phyloP scores from a whole-genome alignment of 306 rosid species.

The Hylodesmum podocarpum region DNA sequence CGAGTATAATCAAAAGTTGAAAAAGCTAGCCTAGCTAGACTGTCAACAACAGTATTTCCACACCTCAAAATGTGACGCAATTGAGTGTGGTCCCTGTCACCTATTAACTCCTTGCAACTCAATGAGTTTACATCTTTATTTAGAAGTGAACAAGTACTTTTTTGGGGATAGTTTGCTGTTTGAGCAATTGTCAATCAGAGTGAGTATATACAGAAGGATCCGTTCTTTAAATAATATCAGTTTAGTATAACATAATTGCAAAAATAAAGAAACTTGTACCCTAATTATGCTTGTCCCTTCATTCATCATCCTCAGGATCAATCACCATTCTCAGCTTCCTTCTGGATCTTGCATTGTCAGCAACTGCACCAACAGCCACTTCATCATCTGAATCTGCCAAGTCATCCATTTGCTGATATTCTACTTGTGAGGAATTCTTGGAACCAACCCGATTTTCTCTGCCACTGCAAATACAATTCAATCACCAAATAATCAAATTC shows the following conservation, averaged over 20 bases:
- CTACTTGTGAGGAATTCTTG: constrained; percentile 30
- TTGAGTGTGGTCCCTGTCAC: too few relatives aligned
- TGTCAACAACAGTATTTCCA: too few relatives aligned
- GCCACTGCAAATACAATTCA: constrained; percentile 33
- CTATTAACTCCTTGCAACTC: too few relatives aligned
- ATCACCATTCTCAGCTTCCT: constrained; percentile 83
- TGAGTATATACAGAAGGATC: background rate
- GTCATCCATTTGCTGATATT: constrained; percentile 42
- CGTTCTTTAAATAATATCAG: background rate
- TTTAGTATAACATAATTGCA: background rate
- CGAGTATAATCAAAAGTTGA: too few relatives aligned
- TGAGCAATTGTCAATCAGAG: background rate
- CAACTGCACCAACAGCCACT: constrained; percentile 27
- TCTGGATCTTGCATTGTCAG: constrained; percentile 47
- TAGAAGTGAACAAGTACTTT: background rate
- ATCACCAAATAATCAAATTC: constrained; percentile 24
- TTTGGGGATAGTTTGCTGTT: background rate
- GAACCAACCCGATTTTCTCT: constrained; percentile 25
- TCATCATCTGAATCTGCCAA: constrained; percentile 81
- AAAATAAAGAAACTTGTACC: constrained; percentile 4
- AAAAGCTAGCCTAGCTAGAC: too few relatives aligned
- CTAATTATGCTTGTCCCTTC: constrained; percentile 35
- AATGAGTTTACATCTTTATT: background rate
- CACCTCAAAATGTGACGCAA: too few relatives aligned
- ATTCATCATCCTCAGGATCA: constrained; percentile 79